Conservation (phyloP, 169 alveolate genomes). For the Plasmodium billcollinsi region DNA sequence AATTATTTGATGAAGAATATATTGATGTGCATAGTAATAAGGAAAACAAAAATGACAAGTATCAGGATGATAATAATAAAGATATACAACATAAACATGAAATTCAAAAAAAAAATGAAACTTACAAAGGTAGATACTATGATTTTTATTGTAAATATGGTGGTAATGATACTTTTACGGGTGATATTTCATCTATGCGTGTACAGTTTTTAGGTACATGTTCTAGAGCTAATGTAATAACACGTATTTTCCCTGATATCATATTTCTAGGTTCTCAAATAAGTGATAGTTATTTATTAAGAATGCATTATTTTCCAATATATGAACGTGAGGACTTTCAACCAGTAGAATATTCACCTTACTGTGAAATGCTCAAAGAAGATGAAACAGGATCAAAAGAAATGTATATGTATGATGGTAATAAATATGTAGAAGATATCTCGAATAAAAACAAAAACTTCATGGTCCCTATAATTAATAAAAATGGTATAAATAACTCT, state of each 20-base stretch:
- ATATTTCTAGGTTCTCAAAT: constrained; percentile 68
- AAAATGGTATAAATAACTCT: neutral
- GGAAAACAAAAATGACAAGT: neutral
- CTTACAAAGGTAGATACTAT: too few species aligned
- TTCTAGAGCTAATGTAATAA: constrained; percentile 60
- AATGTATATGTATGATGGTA: neutral
- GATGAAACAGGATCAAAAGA: neutral
- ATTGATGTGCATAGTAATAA: neutral
- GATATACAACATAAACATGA: neutral
- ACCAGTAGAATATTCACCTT: constrained; percentile 37
- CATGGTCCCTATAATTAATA: too few species aligned
- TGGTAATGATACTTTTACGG: neutral
- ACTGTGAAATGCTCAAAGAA: neutral
- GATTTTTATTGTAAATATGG: too few species aligned
- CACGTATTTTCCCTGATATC: constrained; percentile 47
- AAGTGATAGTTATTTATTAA: constrained; percentile 63
- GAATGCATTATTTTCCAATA: constrained; percentile 55
- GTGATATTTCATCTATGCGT: constrained; percentile 15
- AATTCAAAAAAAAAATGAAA: neutral
- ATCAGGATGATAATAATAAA: neutral
- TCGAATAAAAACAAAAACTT: too few species aligned
- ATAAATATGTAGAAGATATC: neutral
- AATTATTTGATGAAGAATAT: too few species aligned
- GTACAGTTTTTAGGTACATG: constrained; percentile 67
- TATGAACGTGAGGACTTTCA: constrained; percentile 14